phyloP scores from a whole-genome alignment of 2,329 filamentous ascomycete species.

The Ophiostoma novo-ulmi region DNA sequence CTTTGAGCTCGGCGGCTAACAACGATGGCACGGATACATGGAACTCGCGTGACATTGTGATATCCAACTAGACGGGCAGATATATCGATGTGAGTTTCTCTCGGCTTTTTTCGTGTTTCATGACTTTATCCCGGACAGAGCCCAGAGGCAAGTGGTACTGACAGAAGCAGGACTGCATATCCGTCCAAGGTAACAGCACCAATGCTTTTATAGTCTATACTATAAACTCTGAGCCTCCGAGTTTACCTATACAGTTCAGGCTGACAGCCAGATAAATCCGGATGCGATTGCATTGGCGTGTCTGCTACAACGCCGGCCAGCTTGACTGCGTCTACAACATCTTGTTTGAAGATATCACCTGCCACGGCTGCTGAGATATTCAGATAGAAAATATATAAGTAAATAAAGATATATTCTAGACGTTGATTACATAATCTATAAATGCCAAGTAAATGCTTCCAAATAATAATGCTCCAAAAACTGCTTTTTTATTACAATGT shows the following conservation, averaged over 20 bases:
- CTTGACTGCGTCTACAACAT: no score
- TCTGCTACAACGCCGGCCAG: no score
- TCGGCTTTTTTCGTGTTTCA: no score
- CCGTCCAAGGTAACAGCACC: conserved; percentile 39
- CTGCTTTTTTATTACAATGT: background rate
- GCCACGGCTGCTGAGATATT: no score
- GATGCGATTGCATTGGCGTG: no score
- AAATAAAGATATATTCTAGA: background rate
- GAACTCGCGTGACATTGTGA: conserved; percentile 36
- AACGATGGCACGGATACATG: conserved; percentile 49
- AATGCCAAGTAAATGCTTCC: background rate
- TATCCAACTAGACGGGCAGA: background rate
- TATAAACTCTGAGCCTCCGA: no score
- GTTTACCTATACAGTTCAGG: no score
- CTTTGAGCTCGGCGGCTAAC: conserved; percentile 44
- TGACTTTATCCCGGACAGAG: background rate
- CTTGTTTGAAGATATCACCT: no score
- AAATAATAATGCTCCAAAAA: background rate
- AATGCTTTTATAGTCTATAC: conserved; percentile 31
- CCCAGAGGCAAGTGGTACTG: background rate
- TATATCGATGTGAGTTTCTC: background rate
- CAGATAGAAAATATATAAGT: background rate
- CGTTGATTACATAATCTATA: background rate
- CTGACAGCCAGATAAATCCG: no score
- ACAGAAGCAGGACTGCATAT: conserved; percentile 37